Percentiles rank a stretch among this genome's conserved stretches.
These are phyloP conservation scores for Penicillium atrosanguineum DNA, from an alignment of 495 filamentous ascomycete species.

Conservation along the genomic window DNA sequence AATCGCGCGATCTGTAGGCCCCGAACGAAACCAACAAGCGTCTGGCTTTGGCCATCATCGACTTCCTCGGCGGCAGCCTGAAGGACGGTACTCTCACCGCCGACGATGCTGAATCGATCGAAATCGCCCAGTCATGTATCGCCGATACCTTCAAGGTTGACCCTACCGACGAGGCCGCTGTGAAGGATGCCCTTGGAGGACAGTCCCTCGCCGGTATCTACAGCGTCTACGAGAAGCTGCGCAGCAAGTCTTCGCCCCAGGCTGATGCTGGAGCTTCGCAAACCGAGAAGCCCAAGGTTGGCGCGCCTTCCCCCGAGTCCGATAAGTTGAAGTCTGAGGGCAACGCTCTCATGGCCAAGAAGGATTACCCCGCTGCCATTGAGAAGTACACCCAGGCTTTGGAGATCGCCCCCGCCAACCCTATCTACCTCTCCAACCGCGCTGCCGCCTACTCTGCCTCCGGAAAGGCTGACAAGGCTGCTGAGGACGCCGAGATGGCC, in stretches of 20 bases:
- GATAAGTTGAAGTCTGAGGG: conserved; percentile 87
- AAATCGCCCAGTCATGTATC: conserved; percentile 91
- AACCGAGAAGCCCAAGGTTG: conserved; percentile 30
- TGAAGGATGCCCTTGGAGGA: conserved; percentile 72
- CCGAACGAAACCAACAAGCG: conserved; percentile 83
- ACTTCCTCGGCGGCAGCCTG: conserved; percentile 82
- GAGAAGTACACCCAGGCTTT: conserved; percentile 83
- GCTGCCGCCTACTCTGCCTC: conserved; percentile 85
- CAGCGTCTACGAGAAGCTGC: conserved; percentile 92
- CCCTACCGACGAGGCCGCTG: conserved; percentile 67
- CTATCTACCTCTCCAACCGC: conserved; percentile 96
- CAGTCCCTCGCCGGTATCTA: conserved; percentile 90
- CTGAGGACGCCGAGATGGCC: conserved; percentile 83
- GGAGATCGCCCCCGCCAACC: conserved; percentile 74
- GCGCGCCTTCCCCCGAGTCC: conserved; percentile 60
- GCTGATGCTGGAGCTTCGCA: conserved; percentile 16
- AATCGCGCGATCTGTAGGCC: conserved; percentile 32
- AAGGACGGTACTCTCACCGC: conserved; percentile 82
- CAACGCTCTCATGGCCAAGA: conserved; percentile 88
- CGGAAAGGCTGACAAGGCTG: conserved; percentile 76
- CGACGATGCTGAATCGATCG: conserved; percentile 88
- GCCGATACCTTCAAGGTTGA: conserved; percentile 92
- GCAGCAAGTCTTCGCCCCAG: conserved; percentile 56
- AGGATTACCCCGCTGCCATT: conserved; percentile 81
- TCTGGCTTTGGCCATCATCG: conserved; percentile 93